phyloP scores from a whole-genome alignment of 2,329 filamentous ascomycete species.

The Colletotrichum costaricense region DNA sequence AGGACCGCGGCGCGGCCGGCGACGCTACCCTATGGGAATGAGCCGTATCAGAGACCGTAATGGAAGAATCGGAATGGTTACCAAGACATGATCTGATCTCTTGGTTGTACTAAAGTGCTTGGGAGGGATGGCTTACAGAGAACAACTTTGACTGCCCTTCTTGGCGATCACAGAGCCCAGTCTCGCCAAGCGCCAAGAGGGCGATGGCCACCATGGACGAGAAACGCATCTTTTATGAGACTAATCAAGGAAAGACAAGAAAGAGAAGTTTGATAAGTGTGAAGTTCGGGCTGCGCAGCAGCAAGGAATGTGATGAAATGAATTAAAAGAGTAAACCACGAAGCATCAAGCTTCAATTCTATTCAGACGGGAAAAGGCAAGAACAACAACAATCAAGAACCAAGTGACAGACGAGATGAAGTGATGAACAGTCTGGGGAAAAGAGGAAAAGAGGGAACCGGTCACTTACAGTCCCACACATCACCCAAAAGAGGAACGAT shows the following conservation, averaged over 20 bases:
- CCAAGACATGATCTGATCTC: no score
- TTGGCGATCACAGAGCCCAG: slow-evolving; percentile 29
- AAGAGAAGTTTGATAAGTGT: background rate
- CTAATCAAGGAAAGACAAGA: background rate
- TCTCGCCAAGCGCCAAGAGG: slow-evolving; percentile 26
- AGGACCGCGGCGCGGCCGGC: slow-evolving; percentile 27
- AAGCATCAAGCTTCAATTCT: slow-evolving; percentile 21
- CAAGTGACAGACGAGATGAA: background rate
- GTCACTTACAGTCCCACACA: background rate
- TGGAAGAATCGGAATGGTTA: background rate
- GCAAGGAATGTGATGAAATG: background rate
- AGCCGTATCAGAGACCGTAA: background rate
- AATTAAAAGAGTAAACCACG: background rate
- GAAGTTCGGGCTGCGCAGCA: slow-evolving; percentile 8
- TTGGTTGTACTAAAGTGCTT: background rate
- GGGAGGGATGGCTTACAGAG: background rate
- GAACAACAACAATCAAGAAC: background rate
- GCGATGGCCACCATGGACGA: background rate
- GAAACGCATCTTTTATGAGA: slow-evolving; percentile 10
- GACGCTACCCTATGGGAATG: slow-evolving; percentile 4
- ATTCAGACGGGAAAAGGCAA: background rate
- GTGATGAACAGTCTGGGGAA: slow-evolving; percentile 14
- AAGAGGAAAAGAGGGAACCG: slow-evolving; percentile 6
- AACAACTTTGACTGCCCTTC: slow-evolving; percentile 13
- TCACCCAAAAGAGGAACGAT: background rate